A percentile compares a stretch with the other conserved stretches of the same genome.
phyloP scores from a whole-genome alignment of 768 basidiomycete genomes.

The Suillus alpinus region DNA sequence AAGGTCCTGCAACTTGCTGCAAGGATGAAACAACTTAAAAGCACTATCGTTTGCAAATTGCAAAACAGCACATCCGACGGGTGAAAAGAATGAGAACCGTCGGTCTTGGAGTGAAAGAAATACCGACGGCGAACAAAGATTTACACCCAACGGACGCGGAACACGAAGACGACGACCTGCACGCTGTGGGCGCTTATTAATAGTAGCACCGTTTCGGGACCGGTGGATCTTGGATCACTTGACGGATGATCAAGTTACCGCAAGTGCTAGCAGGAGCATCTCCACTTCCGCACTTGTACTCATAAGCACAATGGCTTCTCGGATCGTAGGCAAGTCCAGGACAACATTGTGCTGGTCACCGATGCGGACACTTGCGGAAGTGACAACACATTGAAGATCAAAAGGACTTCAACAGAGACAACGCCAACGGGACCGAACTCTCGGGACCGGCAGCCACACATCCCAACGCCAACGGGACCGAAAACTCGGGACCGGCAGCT shows the following conservation, averaged over 20 bases:
- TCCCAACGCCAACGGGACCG: neutral
- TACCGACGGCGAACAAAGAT: neutral
- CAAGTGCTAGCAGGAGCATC: neutral
- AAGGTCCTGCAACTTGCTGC: neutral
- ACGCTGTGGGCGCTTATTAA: neutral
- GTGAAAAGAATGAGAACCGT: neutral
- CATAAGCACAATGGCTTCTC: neutral
- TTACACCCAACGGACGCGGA: neutral
- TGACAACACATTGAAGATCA: neutral
- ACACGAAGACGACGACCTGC: neutral
- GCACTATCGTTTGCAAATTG: neutral
- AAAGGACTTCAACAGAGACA: neutral
- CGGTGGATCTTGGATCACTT: neutral
- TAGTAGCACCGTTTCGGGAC: neutral
- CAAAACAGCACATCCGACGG: neutral
- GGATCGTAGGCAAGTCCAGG: neutral
- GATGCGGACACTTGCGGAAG: neutral
- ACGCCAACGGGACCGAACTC: neutral
- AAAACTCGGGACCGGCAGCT: neutral
- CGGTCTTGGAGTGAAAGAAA: neutral
- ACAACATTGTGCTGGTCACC: neutral
- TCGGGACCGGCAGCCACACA: neutral
- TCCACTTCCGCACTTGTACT: neutral
- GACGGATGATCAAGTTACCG: neutral
- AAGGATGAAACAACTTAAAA: neutral